Percentiles rank a stretch among this genome's conserved stretches.
Conservation (phyloP, 345 rosid species). For the Rhodamnia argentea region DNA sequence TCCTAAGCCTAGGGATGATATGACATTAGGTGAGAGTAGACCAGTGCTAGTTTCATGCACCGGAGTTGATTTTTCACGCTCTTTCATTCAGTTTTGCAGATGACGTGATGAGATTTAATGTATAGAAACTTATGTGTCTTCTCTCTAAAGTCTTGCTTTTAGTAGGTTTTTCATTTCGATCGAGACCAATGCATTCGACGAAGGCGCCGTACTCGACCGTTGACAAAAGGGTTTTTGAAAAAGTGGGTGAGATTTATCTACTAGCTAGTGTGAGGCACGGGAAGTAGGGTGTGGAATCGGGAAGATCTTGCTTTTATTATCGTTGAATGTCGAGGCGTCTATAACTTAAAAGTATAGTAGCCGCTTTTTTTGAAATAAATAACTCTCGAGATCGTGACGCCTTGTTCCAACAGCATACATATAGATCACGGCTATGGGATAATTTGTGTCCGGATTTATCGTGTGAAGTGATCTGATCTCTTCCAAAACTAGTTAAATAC, state of each 20-base stretch:
- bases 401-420: rapidly evolving
- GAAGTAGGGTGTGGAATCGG: not conserved
- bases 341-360: rapidly evolving
- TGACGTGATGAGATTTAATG: not conserved
- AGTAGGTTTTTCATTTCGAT: not conserved
- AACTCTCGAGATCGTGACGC: not conserved
- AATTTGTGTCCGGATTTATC: not conserved
- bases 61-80: not conserved
- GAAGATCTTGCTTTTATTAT: not conserved
- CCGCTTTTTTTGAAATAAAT: not conserved
- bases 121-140: not conserved
- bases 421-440: not conserved
- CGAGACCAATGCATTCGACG: not conserved
- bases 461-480: not conserved
- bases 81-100: not conserved
- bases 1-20: not conserved
- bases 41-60: not conserved
- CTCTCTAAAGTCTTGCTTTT: not conserved
- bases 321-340: not conserved
- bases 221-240: not conserved
- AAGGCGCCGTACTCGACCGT: not conserved
- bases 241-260: not conserved
- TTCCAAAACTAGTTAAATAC: not conserved
- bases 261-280: not conserved
- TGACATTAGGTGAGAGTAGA: not conserved